Percentiles rank a stretch among this genome's conserved stretches.
phyloP scores from a whole-genome alignment of 768 basidiomycete genomes.

The Lentinula aciculospora region DNA sequence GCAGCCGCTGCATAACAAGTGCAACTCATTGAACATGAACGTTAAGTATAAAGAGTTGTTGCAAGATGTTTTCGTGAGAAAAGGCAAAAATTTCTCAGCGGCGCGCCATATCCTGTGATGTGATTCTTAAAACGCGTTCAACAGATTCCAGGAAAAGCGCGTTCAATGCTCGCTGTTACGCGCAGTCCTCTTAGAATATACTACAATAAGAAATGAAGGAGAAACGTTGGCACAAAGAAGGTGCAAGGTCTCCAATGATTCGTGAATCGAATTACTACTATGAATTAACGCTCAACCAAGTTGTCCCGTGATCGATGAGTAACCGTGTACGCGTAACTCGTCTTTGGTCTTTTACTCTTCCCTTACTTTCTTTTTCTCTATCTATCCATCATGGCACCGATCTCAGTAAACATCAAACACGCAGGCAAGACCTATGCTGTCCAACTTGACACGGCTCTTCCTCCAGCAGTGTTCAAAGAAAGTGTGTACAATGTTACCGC shows the following conservation, averaged over 20 bases:
- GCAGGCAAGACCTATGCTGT: slow-evolving; percentile 74
- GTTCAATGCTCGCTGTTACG: too few species aligned
- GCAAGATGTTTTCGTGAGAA: too few species aligned
- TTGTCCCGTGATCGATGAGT: background rate
- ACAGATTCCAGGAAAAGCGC: too few species aligned
- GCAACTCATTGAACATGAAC: background rate
- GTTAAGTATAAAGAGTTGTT: background rate
- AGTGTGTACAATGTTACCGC: slow-evolving; percentile 77
- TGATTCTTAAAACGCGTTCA: background rate
- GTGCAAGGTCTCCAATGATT: too few species aligned
- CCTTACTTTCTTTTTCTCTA: background rate
- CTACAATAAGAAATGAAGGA: too few species aligned
- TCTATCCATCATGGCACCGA: slow-evolving; percentile 46
- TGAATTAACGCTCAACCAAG: too few species aligned
- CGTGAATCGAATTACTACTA: too few species aligned
- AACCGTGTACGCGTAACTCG: background rate
- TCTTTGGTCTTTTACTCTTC: background rate
- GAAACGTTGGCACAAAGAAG: too few species aligned
- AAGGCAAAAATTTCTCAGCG: background rate
- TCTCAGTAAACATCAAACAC: slow-evolving; percentile 85
- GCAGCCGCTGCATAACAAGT: background rate
- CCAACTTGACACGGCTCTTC: slow-evolving; percentile 64
- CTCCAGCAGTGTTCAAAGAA: slow-evolving; percentile 76
- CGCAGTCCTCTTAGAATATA: too few species aligned
- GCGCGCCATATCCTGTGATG: background rate